Evolutionary conservation across 441 rosid species (phyloP).

Genomic region (Lepidium campestre): DNA sequence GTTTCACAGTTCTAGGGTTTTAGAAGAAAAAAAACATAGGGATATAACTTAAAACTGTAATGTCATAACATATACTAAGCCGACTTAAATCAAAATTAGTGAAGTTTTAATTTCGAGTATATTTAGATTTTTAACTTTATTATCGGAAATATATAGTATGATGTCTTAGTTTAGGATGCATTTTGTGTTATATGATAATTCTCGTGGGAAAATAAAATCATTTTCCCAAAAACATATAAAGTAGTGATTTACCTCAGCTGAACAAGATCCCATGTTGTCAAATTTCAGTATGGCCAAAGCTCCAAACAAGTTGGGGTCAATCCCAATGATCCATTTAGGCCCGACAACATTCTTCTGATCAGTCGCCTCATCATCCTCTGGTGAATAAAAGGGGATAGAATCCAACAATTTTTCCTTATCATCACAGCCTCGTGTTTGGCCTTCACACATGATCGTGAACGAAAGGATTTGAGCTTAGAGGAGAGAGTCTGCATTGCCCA

Average conservation of each 20-base stretch:
- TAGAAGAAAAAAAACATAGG: no score
- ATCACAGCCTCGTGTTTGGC: background rate
- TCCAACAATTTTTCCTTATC: background rate
- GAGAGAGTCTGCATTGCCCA: background rate
- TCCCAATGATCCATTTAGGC: background rate
- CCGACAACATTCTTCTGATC: background rate
- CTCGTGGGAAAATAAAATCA: no score
- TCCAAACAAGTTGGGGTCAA: background rate
- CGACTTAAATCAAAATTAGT: no score
- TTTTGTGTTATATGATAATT: no score
- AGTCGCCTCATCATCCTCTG: background rate
- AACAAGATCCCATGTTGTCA: background rate
- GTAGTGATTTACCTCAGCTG: background rate
- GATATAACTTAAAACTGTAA: no score
- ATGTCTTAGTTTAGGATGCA: no score
- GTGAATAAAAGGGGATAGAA: background rate
- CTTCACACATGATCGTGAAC: background rate
- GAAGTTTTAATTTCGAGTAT: no score
- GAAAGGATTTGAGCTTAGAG: background rate
- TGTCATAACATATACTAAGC: no score
- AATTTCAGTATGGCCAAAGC: background rate
- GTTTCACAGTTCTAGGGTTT: no score
- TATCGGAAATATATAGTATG: no score
- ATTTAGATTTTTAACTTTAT: no score
- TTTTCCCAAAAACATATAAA: no score